Evolutionary conservation across 371 early-diverging fungal genomes (phyloP), one percentile per base, ranked within the genome.

Genomic region (Choanephora cucurbitarum): DNA sequence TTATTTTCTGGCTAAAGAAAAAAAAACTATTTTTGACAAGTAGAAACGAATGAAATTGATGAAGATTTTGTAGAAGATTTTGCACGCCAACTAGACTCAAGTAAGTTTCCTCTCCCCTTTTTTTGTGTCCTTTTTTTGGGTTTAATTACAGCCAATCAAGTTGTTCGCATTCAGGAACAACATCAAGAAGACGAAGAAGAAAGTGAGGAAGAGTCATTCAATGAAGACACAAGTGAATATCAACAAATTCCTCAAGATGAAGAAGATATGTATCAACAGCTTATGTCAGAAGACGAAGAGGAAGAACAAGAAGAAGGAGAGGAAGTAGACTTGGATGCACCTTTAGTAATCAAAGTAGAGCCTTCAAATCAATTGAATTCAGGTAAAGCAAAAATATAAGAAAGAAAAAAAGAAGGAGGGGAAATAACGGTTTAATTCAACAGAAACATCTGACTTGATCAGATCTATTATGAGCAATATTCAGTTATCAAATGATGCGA

Each of bases 381-480:
- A 57, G 61, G 66, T 68, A 67, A 57, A 52, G 44, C 2, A 41
- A 53, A 57, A 19, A 41, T 21, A 49, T 49, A 43, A 33, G 44
- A 41, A 33, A 43, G n/a, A 18, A 33, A 17, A 45, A 40, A 31
- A 44, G n/a, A n/a, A 15, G 32, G 32, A 21, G 6, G 6, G 41
- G 43, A 15, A 53, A 48, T 5, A 21, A 33, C 17, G 2, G n/a
- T 33, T 9, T 8, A 28, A 23, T 17, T 39, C 6, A 23, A 14
- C 28, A 75, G 75, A 67, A 43, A 69, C 75, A 14, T 62, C 58
- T 19, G 62, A 75, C 31, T 54, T 60, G 22, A 75, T 75, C 24
- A 69, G 64, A 51, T 62, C 69, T 7, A 71, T 75, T 34, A 75
- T 75, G 75, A 63, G 57, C 14, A 64, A 62, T 28, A 71, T 75